Evolutionary conservation across 768 basidiomycete genomes (phyloP).

Genomic region (Auricularia sp.): DNA sequence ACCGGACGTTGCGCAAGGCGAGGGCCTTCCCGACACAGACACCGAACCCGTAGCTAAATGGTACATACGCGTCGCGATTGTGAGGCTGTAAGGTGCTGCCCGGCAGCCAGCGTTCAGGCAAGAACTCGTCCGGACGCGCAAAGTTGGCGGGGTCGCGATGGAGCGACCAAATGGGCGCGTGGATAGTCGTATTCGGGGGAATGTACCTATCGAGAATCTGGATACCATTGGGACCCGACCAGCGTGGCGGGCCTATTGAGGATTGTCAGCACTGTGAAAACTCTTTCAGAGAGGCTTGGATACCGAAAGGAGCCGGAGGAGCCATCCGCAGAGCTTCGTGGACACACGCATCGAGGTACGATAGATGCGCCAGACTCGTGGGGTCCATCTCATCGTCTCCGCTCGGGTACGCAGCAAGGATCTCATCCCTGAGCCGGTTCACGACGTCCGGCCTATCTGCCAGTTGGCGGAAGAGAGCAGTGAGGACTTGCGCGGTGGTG

Average conservation of each 20-base stretch:
- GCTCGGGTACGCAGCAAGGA: constrained; percentile 30
- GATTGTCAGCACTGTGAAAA: not conserved
- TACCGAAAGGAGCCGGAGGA: not conserved
- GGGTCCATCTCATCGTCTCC: constrained; percentile 20
- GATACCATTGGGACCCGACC: not conserved
- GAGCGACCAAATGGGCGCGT: not conserved
- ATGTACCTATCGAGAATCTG: not conserved
- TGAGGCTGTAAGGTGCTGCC: not conserved
- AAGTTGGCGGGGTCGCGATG: not conserved
- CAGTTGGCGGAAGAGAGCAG: constrained; percentile 30
- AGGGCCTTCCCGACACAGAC: not conserved
- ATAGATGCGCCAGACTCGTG: not conserved
- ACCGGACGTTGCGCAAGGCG: not conserved
- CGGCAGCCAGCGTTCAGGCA: not conserved
- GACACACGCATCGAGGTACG: not conserved
- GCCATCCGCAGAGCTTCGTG: not conserved
- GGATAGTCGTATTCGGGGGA: not conserved
- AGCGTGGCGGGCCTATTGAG: not conserved
- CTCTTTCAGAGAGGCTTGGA: not conserved
- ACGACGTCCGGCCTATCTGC: constrained; percentile 29
- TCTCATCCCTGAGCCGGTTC: constrained; percentile 29
- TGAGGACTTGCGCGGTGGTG: constrained; percentile 34
- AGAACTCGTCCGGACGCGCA: not conserved
- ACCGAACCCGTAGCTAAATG: not conserved
- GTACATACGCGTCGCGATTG: not conserved